Evolutionary conservation across 2,329 filamentous ascomycete genomes (phyloP).

Genomic region (Fusarium sp.): DNA sequence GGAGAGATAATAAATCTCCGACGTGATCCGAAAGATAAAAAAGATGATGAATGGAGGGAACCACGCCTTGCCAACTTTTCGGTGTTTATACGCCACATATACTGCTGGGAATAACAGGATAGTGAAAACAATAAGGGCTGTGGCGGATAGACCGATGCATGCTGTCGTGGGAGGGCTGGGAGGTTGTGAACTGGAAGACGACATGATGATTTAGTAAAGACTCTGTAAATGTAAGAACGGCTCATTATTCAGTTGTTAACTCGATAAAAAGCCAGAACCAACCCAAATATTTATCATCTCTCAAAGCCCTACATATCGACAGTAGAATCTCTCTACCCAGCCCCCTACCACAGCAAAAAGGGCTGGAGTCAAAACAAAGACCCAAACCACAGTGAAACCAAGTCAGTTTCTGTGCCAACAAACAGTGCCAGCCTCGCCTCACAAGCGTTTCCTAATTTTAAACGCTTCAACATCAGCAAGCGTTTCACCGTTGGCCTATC

Average conservation of each 20-base stretch:
- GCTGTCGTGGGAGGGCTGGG: not conserved
- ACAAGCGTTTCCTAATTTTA: not conserved
- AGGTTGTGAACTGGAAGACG: not conserved
- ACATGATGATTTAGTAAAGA: not conserved
- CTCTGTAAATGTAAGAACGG: not conserved
- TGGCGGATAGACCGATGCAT: not conserved
- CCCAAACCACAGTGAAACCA: not conserved
- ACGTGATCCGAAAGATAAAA: not conserved
- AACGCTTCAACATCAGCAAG: not conserved
- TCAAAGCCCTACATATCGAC: rapidly evolving
- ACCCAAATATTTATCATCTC: not conserved
- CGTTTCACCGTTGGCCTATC: not conserved
- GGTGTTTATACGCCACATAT: not conserved
- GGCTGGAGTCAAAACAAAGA: not conserved
- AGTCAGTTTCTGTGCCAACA: not conserved
- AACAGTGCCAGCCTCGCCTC: not conserved
- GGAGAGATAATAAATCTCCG: not conserved
- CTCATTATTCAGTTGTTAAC: not conserved
- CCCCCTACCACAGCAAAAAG: not conserved
- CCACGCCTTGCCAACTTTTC: not conserved
- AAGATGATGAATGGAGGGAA: not conserved
- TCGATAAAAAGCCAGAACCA: not conserved
- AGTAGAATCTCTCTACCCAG: rapidly evolving
- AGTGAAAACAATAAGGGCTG: not conserved
- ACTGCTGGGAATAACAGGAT: not conserved